Evolutionary conservation across 2,329 filamentous ascomycete genomes (phyloP), one percentile per base, ranked within the genome.

Genomic region (Dactylellina haptotyla): DNA sequence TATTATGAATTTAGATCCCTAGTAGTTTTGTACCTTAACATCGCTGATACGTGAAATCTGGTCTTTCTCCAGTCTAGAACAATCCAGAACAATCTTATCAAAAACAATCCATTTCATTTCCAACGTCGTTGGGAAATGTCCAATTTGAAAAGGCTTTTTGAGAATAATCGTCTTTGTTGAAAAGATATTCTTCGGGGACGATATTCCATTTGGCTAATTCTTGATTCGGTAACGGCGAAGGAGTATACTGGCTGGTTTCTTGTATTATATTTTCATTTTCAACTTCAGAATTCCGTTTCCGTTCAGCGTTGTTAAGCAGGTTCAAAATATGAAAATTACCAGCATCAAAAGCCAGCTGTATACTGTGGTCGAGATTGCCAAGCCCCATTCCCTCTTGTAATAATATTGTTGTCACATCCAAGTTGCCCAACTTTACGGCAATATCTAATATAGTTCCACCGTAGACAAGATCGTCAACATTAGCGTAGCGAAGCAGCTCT

Each of bases 351-450:
- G 41, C 30, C 30, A 20, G 8, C 16, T 45, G 20, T 45, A 4
- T 4, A 8, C 20, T 23, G 41, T 45, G 18, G 3, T 45, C n/a
- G 41, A 45, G 41, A 12, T 45, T 4, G 20, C 9, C 18, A n/a
- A n/a, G 6, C 28, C 30, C 45, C 10, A 14, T 34, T 34, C 58
- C 58, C 3, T 30, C 46, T 12, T 51, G 43, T 41, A 62, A 10
- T 28, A 62, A 20, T 4, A 43, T 30, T 16, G 41, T 62, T n/a
- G 30, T 28, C n/a, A 51, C 51, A 51, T 62, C 58, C 12, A 51
- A n/a, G 6, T n/a, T 28, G 1, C 58, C 58, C 3, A 62, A 18
- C 12, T 2, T 10, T 18, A 43, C 45, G 0, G 58, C 58, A 1
- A 51, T 26, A 8, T 48, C 43, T 14, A 62, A 23, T 14, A 26